phyloP scores from a whole-genome alignment of 306 rosid species.

The Vigna hirtella region DNA sequence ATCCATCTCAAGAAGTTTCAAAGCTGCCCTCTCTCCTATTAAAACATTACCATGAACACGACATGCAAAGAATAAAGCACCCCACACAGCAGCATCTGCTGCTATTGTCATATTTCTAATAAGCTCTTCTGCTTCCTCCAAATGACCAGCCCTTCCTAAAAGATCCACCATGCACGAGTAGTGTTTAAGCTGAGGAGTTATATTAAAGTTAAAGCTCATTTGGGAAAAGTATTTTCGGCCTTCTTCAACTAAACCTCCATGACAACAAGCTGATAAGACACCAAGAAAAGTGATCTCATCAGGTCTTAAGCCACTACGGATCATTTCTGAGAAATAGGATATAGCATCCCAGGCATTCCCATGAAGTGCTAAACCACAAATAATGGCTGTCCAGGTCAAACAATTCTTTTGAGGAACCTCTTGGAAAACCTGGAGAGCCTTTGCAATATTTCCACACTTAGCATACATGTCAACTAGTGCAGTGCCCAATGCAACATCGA shows the following conservation, averaged over 20 bases:
- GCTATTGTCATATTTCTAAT: slow-evolving; percentile 65
- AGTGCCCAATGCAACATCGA: slow-evolving; percentile 77
- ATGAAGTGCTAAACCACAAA: slow-evolving; percentile 76
- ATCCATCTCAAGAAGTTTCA: slow-evolving; percentile 80
- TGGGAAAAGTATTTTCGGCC: slow-evolving; percentile 71
- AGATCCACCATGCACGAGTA: slow-evolving; percentile 92
- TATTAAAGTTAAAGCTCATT: slow-evolving; percentile 57
- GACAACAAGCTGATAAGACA: slow-evolving; percentile 86
- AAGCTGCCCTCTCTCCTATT: slow-evolving; percentile 77
- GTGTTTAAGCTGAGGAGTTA: slow-evolving; percentile 69
- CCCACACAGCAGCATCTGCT: slow-evolving; percentile 80
- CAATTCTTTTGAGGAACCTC: slow-evolving; percentile 74
- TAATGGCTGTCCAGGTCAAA: slow-evolving; percentile 87
- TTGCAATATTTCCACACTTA: slow-evolving; percentile 78
- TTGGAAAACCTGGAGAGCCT: slow-evolving; percentile 71
- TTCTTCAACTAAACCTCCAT: slow-evolving; percentile 81
- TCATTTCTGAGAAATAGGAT: slow-evolving; percentile 71
- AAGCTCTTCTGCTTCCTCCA: slow-evolving; percentile 80
- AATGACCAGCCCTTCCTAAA: slow-evolving; percentile 79
- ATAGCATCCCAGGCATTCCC: slow-evolving; percentile 71
- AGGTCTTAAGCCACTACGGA: slow-evolving; percentile 64
- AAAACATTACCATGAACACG: slow-evolving; percentile 61
- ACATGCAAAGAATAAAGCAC: slow-evolving; percentile 83
- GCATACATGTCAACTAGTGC: slow-evolving; percentile 87
- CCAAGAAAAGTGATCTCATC: slow-evolving; percentile 89